These are phyloP conservation scores for Neoscytalidium dimidiatum DNA, from an alignment of 2,329 filamentous ascomycete genomes.

Conservation along the genomic window DNA sequence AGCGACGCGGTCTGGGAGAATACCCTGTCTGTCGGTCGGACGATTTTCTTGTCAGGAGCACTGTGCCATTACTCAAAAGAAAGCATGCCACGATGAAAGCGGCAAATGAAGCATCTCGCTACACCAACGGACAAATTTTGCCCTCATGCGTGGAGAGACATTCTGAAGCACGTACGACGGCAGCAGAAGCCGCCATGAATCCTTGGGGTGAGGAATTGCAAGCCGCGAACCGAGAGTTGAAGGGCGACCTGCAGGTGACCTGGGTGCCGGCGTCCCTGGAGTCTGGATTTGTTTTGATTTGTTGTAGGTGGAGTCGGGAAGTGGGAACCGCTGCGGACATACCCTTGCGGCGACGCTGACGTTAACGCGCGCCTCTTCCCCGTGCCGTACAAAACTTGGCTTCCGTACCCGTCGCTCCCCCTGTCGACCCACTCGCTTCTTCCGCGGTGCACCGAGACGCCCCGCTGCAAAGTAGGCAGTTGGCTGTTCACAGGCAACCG, in stretches of 20 bases:
- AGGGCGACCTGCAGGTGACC: slow-evolving; percentile 4
- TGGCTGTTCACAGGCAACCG: background rate
- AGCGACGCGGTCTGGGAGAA: background rate
- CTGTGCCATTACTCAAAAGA: slow-evolving; percentile 1
- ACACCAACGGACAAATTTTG: background rate
- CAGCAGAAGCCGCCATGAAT: background rate
- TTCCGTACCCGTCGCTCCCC: background rate
- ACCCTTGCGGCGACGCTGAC: background rate
- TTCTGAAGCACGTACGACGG: background rate
- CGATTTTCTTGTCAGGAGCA: background rate
- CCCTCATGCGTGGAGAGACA: background rate
- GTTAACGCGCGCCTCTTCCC: background rate
- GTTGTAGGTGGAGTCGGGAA: slow-evolving; percentile 15
- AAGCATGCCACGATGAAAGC: background rate
- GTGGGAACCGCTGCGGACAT: background rate
- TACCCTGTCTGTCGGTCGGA: background rate
- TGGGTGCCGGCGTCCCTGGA: background rate
- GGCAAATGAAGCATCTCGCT: background rate
- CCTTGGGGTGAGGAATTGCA: background rate
- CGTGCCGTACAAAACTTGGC: background rate
- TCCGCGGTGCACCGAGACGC: background rate
- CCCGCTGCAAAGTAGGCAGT: background rate
- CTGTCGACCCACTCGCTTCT: background rate
- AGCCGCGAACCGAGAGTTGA: background rate
- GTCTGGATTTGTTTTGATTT: background rate